Evolutionary conservation across 805 yeast species (phyloP).

Genomic region (Grigorovia yakushimaensis): DNA sequence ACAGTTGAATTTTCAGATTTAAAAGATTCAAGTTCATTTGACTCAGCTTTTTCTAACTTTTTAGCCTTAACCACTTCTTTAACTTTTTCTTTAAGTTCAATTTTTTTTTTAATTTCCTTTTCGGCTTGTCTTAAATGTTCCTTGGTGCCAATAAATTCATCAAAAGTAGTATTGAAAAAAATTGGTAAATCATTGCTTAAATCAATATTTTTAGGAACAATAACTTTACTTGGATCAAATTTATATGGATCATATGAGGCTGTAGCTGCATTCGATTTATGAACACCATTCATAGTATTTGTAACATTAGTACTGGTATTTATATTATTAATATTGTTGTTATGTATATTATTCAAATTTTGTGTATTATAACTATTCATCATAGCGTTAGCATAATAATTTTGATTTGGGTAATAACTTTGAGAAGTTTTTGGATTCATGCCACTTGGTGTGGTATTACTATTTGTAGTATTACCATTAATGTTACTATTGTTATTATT

Average conservation of each 20-base stretch:
- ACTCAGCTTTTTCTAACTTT: not conserved
- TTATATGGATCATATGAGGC: slow-evolving; percentile 17
- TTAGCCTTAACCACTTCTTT: not conserved
- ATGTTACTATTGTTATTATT: slow-evolving; percentile 1
- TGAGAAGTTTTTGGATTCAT: slow-evolving; percentile 8
- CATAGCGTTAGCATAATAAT: slow-evolving; percentile 3
- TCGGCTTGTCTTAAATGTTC: not conserved
- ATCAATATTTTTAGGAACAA: slow-evolving; percentile 5
- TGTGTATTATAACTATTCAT: not conserved
- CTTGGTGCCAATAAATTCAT: slow-evolving; percentile 18
- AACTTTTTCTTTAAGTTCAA: not conserved
- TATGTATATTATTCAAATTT: not conserved
- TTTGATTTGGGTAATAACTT: slow-evolving; percentile 10
- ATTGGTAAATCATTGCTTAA: slow-evolving; percentile 18
- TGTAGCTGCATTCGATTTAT: slow-evolving; percentile 5
- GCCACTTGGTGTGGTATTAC: slow-evolving; percentile 2
- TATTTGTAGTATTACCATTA: not conserved
- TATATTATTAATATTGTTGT: no score
- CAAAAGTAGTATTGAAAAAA: slow-evolving; percentile 23
- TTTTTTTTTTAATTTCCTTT: not conserved
- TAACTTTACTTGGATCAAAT: slow-evolving; percentile 18
- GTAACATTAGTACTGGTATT: slow-evolving; percentile 4
- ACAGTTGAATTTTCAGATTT: no score
- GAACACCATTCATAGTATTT: slow-evolving; percentile 2
- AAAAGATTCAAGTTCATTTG: no score